phyloP scores from a whole-genome alignment of 257 asterid species.

The Primulina huaijiensis region DNA sequence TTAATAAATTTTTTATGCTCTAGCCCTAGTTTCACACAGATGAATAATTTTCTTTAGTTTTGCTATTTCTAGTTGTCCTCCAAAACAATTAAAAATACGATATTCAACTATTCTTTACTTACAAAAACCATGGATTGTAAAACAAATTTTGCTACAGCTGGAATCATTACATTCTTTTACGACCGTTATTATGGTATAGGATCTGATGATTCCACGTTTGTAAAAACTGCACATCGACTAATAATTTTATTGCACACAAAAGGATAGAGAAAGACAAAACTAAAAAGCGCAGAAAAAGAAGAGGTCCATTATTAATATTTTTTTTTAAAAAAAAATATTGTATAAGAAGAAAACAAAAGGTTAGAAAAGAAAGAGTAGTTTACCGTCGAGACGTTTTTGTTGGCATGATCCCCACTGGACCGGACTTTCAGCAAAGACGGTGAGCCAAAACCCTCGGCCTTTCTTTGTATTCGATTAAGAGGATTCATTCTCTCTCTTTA shows the following conservation, averaged over 20 bases:
- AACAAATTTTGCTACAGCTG: neutral
- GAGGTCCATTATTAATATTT: neutral
- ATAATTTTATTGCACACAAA: neutral
- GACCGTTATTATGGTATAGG: neutral
- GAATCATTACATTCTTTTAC: neutral
- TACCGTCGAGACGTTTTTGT: neutral
- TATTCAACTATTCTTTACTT: no score
- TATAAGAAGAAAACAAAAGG: neutral
- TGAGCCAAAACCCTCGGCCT: slow-evolving; percentile 29
- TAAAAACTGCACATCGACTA: neutral
- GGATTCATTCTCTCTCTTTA: slow-evolving; percentile 31
- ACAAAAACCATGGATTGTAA: no score
- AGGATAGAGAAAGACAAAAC: neutral
- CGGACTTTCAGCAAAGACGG: slow-evolving; percentile 17
- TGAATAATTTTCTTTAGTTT: no score
- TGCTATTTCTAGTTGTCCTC: no score
- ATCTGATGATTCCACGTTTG: neutral
- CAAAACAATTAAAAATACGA: no score
- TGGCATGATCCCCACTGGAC: slow-evolving; percentile 24
- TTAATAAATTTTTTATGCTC: no score
- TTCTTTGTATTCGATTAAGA: slow-evolving; percentile 32
- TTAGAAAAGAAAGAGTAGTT: neutral
- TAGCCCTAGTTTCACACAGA: no score
- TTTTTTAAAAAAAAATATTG: no score
- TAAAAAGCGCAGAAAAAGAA: neutral